phyloP scores from a whole-genome alignment of 257 asterid genomes.

The Lycium barbarum region DNA sequence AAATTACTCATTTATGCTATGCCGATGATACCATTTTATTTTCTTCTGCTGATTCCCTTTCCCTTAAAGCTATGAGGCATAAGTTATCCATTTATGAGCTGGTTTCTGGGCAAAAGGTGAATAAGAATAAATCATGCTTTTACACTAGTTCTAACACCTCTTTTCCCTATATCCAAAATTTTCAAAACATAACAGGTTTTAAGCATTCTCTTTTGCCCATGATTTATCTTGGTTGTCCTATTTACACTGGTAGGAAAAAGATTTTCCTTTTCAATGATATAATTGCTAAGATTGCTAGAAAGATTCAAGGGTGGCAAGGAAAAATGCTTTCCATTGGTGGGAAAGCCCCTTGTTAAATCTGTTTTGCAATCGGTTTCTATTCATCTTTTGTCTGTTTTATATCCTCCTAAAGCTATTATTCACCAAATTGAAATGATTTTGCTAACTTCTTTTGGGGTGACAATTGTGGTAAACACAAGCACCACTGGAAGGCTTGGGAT shows the following conservation, averaged over 20 bases:
- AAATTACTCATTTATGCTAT: background rate
- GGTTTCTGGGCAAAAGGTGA: background rate
- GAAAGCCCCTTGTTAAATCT: too few relatives aligned
- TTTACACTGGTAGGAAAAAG: background rate
- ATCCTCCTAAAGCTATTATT: background rate
- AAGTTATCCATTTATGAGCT: too few relatives aligned
- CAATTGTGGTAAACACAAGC: background rate
- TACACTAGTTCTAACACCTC: too few relatives aligned
- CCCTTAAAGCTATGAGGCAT: background rate
- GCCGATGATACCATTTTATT: background rate
- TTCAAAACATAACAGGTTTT: too few relatives aligned
- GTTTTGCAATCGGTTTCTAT: background rate
- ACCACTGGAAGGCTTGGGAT: background rate
- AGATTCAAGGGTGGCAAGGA: too few relatives aligned
- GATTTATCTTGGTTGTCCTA: too few relatives aligned
- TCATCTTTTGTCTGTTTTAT: background rate
- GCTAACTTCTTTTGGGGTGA: background rate
- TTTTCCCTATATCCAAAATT: too few relatives aligned
- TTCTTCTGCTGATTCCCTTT: background rate
- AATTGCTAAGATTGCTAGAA: background rate
- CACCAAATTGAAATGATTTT: background rate
- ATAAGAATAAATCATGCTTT: background rate
- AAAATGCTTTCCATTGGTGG: too few relatives aligned
- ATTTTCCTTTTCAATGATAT: background rate
- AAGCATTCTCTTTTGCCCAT: too few relatives aligned